A percentile compares a stretch with the other conserved stretches of the same genome.
Evolutionary conservation across 1,139 yeast species (phyloP).

Genomic region (Candida sanyaensis): DNA sequence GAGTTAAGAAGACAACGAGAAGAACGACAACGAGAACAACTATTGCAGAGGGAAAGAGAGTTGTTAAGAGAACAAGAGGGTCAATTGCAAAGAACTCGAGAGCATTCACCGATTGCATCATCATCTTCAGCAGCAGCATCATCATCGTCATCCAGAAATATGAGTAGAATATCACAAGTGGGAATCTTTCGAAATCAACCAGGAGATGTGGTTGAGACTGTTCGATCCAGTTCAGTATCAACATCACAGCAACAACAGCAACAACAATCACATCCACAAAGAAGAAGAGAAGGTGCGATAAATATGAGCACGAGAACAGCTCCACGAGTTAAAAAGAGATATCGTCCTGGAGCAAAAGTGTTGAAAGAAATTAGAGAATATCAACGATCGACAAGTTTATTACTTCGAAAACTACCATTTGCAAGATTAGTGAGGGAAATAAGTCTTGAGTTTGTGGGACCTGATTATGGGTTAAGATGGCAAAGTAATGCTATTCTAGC

Average conservation of each 20-base stretch:
- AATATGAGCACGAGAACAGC: conserved; percentile 17
- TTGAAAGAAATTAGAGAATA: conserved; percentile 75
- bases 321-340: conserved; percentile 45
- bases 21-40: conserved; percentile 19
- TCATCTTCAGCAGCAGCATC: conserved; percentile 6
- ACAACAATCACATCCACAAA: no score
- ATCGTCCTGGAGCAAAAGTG: conserved; percentile 75
- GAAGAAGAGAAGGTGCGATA: background rate
- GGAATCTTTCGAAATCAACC: conserved; percentile 54
- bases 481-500: conserved; percentile 88
- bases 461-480: conserved; percentile 74
- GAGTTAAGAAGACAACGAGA: conserved; percentile 20
- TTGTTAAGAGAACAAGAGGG: conserved; percentile 3
- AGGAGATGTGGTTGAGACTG: conserved; percentile 31
- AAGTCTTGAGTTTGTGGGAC: conserved; percentile 65
- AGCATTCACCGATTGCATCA: conserved; percentile 10
- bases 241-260: conserved; percentile 1
- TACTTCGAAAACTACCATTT: conserved; percentile 86
- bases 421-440: conserved; percentile 84
- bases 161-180: conserved; percentile 18
- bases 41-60: conserved; percentile 12
- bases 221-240: background rate
- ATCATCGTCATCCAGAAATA: conserved; percentile 9
- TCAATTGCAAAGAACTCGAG: conserved; percentile 1
- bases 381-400: conserved; percentile 76